A percentile compares a stretch with the other conserved stretches of the same genome.
Conservation (phyloP, 371 early-diverging fungal species). For the Lichtheimia corymbifera region DNA sequence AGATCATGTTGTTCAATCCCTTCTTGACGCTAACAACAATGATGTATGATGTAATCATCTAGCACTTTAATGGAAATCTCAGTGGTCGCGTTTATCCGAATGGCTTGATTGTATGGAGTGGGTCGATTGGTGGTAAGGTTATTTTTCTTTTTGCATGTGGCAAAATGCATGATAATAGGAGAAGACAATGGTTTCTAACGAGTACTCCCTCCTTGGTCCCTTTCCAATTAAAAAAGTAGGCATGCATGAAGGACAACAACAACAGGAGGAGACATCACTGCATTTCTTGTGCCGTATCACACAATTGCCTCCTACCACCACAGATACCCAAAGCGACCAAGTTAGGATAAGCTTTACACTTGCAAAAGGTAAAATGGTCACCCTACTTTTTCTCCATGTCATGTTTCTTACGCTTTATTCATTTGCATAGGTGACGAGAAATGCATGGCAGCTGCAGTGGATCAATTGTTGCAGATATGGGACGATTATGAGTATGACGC, state of each 20-base stretch:
- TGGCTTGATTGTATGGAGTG: slow-evolving; percentile 24
- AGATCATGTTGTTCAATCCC: neutral
- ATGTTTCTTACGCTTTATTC: neutral
- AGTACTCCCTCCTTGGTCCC: neutral
- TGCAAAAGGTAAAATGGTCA: slow-evolving; percentile 12
- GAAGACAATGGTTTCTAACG: neutral
- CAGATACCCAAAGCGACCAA: neutral
- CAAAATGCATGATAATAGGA: neutral
- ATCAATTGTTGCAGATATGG: slow-evolving; percentile 15
- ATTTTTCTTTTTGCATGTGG: neutral
- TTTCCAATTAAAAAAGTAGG: slow-evolving; percentile 1
- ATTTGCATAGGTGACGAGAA: slow-evolving; percentile 11
- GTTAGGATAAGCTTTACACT: slow-evolving; percentile 13
- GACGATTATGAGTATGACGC: slow-evolving; percentile 22
- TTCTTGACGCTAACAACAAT: neutral
- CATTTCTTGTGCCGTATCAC: slow-evolving; percentile 18
- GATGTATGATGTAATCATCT: neutral
- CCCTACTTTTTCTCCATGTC: no score
- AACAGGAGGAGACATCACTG: slow-evolving; percentile 1
- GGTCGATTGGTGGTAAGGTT: slow-evolving; percentile 3
- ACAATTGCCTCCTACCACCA: neutral
- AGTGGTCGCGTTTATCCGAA: slow-evolving; percentile 26
- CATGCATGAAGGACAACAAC: slow-evolving; percentile 4
- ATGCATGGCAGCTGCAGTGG: slow-evolving; percentile 10
- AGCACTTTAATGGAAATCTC: slow-evolving; percentile 24